Conservation (phyloP, 306 rosid genomes). For the peach (Prunus persica) region DNA sequence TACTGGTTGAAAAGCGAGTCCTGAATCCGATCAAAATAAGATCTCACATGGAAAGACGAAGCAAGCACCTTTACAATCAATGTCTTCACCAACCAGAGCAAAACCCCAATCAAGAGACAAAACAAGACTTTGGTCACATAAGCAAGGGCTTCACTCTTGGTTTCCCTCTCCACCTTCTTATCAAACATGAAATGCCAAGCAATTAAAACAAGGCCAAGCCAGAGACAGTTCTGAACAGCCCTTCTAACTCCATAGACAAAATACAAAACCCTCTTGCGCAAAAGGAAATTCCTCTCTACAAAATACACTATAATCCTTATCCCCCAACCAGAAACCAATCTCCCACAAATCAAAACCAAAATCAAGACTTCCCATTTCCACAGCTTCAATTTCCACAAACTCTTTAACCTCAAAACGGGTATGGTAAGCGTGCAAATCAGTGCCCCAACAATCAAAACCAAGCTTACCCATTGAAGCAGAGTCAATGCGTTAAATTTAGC, state of each 20-base stretch:
- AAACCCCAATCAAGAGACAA: slow-evolving; percentile 62
- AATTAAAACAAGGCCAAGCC: slow-evolving; percentile 78
- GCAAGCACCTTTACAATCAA: slow-evolving; percentile 75
- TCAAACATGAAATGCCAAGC: slow-evolving; percentile 76
- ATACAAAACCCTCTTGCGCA: slow-evolving; percentile 71
- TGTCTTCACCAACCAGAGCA: slow-evolving; percentile 77
- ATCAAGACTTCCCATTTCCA: slow-evolving; percentile 92
- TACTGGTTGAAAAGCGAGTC: slow-evolving; percentile 76
- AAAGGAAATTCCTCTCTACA: slow-evolving; percentile 67
- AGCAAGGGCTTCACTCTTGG: slow-evolving; percentile 24
- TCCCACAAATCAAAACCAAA: slow-evolving; percentile 69
- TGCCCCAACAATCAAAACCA: slow-evolving; percentile 55
- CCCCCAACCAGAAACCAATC: slow-evolving; percentile 82
- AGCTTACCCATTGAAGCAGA: slow-evolving; percentile 65
- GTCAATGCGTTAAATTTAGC: slow-evolving; percentile 31
- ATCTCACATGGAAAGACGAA: slow-evolving; percentile 77
- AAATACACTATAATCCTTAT: slow-evolving; percentile 55
- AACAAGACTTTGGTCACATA: slow-evolving; percentile 56
- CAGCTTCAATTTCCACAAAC: slow-evolving; percentile 51
- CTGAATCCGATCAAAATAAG: slow-evolving; percentile 83
- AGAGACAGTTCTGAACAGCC: slow-evolving; percentile 71
- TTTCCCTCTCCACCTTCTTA: slow-evolving; percentile 60
- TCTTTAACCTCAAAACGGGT: slow-evolving; percentile 30
- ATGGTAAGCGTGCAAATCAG: slow-evolving; percentile 44
- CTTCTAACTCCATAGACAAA: slow-evolving; percentile 75